Base-by-base conservation (phyloP, 2,329 filamentous ascomycete genomes). In the Hymenoscyphus repandus region DNA sequence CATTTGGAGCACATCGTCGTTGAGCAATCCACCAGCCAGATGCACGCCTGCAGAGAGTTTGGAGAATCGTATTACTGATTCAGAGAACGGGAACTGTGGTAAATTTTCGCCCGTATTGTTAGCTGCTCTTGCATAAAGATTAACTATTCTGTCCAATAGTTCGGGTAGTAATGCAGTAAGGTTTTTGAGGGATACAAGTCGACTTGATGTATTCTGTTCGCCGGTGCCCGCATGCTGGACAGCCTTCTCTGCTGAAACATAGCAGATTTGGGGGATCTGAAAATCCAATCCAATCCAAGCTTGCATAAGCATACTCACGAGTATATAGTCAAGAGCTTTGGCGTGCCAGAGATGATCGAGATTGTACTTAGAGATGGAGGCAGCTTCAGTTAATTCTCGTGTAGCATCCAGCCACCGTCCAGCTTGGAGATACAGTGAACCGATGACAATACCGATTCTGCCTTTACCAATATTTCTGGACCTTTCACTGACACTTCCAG, bases 281-380 rank as follows among this genome's bases (percentile, higher is more conserved):
- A 97, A 97, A 63, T 93, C 87, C 62, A 92, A 75, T 3, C 85
- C 86, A 33, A 85, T 80, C 88, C 90, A 96, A 30, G 84, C 87
- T 55, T 95, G 82, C 61, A 97, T 79, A 37, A 97, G 65, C 58
- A 97, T 77, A 63, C 86, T 90, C 22, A 95, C 77, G 42, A 93
- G 73, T 53, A 95, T 88, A 27, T 91, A 83, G 66, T 99, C 95
- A 17, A 99, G 75, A 1, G 90, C 91, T 69, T 97, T 97, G 15
- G 88, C 93, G 70, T 96, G 90, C 92, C 93, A 99, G n/a, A 97
- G 68, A 68, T 96, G 89, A 69, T 99, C 93, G 61, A 90, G 91
- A 52, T 88, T 79, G 34, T 82, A 83, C 61, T 89, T 86, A 13
- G 90, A 86, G 59, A 85, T 82, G 9, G 80, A 79, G 1, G 88